Evolutionary conservation across 1,284 basidiomycete species (phyloP), one percentile per base, ranked within the genome.

Genomic region (Fomitopsis schrenkii): DNA sequence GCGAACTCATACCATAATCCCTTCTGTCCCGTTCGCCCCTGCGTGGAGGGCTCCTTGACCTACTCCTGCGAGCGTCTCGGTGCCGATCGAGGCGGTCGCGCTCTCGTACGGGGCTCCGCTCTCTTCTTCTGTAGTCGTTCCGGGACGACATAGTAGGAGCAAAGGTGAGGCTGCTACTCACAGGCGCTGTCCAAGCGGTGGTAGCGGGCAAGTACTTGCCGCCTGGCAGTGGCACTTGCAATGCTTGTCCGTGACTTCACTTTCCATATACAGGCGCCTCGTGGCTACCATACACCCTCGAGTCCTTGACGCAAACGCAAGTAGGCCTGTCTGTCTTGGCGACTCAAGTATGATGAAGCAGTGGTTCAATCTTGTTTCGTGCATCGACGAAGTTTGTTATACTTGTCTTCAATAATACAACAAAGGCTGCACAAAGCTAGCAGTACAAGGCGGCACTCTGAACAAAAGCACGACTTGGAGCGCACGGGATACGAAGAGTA

Each of bases 1-100:
- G n/a, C 41, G 26, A 57, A 22, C 15, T 65, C 72, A 65, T 60
- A 80, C 78, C 79, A 68, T 68, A 64, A 59, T 70, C 70, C 61
- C 79, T 76, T 62, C 80, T 74, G 59, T 82, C 80, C 61, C 79
- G 72, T 17, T 80, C 78, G 66, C 73, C 77, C 71, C 82, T 76
- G 46, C 83, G 77, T 26, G 79, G 76, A 52, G 89, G 90, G 73
- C 90, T 92, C 58, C 86, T 82, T 41, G 88, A 90, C 63, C 88
- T 81, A 71, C 87, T 89, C 46, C 86, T 78, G 64, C 82, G 78
- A 54, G 76, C 77, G 53, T 80, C 77, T 61, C 82, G 76, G 57
- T 82, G 76, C 62, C 79, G 72, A 30, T 66, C 61, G 45, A 65
- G 59, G 80, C 87, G 83, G 69, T 86, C 88, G 66, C 87, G 75